Base-by-base conservation (phyloP, 2,329 filamentous ascomycete species). In the Penicillium freii region DNA sequence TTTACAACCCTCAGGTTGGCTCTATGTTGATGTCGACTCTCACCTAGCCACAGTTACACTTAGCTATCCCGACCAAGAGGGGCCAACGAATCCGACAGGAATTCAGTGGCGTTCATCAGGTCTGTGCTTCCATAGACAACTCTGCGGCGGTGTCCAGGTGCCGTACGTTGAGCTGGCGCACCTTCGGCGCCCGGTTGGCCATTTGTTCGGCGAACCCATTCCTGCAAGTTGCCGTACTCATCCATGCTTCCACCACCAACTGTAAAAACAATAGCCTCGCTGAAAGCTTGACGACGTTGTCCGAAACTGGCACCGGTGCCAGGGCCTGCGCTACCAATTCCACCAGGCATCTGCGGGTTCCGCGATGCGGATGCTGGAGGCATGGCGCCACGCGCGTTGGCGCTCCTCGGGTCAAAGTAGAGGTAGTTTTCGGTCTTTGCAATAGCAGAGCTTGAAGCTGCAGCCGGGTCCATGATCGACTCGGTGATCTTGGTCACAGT, bases 401-500 rank as follows among this genome's bases (percentile, higher is more conserved):
- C 90, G 62, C 90, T 95, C 51, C 93, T 86, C 0, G 94, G 94
- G 71, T 99, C 95, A 72, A 97, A 99, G 81, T 97, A 99, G 31
- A 97, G 85, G 70, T 97, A 99, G 68, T 90, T 88, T 72, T 99
- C 94, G 1, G 94, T 97, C 80, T 96, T 97, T 59, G 91, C 89
- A 63, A 99, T 94, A 27, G 94, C 94, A 27, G 89, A 93, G 6
- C 91, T 93, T 4, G 91, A 91, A 3, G 94, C 93, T 11, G 91
- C 86, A 45, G 91, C 84, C 0, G 94, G 94, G 70, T 99, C 94
- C 93, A 99, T 99, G 69, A 99, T 88, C 1, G 91, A 96, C 75
- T 99, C 94, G 40, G 94, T 93, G 71, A 99, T 97, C 77, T 97
- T 97, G 56, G 95, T 99, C 52, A 99, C 85, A 0, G 94, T 97